Evolutionary conservation across 2,329 filamentous ascomycete species (phyloP).

Genomic region (Aspergillus quadrilineatus): DNA sequence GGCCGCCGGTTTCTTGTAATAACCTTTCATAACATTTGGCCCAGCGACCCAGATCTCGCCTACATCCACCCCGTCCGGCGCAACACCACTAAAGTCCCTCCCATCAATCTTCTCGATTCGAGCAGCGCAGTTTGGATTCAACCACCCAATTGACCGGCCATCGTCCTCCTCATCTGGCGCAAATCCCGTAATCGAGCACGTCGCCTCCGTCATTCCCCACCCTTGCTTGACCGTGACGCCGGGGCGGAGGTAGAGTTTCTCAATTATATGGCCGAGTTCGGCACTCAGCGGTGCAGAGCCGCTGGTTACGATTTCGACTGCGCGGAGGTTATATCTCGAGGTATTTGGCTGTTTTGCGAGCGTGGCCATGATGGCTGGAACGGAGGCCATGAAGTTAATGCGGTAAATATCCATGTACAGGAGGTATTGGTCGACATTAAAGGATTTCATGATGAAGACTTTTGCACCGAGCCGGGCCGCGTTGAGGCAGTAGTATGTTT

Average conservation of each 20-base stretch:
- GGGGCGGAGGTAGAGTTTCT: conserved; percentile 6
- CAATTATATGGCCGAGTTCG: background rate
- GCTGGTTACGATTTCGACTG: conserved; percentile 1
- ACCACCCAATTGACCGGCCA: conserved; percentile 8
- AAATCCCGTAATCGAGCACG: conserved; percentile 6
- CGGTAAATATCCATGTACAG: conserved; percentile 7
- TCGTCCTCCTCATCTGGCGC: conserved; percentile 10
- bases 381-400: conserved; percentile 36
- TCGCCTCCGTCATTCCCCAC: conserved; percentile 10
- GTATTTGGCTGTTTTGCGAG: conserved; percentile 2
- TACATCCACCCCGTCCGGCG: background rate
- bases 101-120: background rate
- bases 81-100: conserved; percentile 2
- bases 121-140: conserved; percentile 9
- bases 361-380: conserved; percentile 35
- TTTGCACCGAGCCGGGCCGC: conserved; percentile 2
- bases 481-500: conserved; percentile 8
- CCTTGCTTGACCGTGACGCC: conserved; percentile 5
- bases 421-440: background rate
- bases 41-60: conserved; percentile 12
- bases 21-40: conserved; percentile 14
- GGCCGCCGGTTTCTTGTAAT: conserved; percentile 1
- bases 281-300: conserved; percentile 11
- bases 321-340: background rate
- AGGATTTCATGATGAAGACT: conserved; percentile 14